Evolutionary conservation across 257 asterid species (phyloP), one percentile per base, ranked within the genome.

Genomic region (Solanum dulcamara): DNA sequence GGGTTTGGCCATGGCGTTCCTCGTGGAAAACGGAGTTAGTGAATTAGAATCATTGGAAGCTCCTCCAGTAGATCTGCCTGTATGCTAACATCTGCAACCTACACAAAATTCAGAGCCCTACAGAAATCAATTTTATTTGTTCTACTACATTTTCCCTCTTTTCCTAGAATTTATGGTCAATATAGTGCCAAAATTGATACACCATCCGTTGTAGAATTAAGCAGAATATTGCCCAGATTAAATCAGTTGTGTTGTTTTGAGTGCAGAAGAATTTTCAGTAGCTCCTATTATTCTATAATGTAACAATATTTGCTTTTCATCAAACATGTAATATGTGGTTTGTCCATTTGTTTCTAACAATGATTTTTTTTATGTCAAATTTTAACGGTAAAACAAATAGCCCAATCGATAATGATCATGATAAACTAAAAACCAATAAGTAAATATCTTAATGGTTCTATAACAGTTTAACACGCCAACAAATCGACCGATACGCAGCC

Each of bases 1-100:
- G 99, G 99, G 99, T 55, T 86, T 94, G 89, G 98, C 97, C 2
- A 95, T 88, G 94, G 96, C 92, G 24, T 94, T 95, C 92, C 17
- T 95, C 0, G 99, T 95, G 28, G 97, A 92, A 60, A 89, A 95
- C 33, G 99, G 99, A 46, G 91, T 89, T 38, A 94, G 94, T 0
- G 87, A 89, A 77, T 40, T 90, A 89, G 91, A 94, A 85, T 80
- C 90, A 4, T 79, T 94, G 37, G 93, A 92, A 89, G 86, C 86
- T 68, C 95, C 97, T 62, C 99, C 98, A 0, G 84, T 88, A 18
- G 98, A 95, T 87, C 89, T 92, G 38, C 98, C 98, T 4, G 57
- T 87, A 20, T 95, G 98, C 80, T 91, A 88, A 80, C 79, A 6
- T 8, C 55, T 35, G 17, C 48, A 10, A 24, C 81, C 64, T 26